Evolutionary conservation across 2,329 filamentous ascomycete species (phyloP).

Genomic region (Arthrinium phaeospermum): DNA sequence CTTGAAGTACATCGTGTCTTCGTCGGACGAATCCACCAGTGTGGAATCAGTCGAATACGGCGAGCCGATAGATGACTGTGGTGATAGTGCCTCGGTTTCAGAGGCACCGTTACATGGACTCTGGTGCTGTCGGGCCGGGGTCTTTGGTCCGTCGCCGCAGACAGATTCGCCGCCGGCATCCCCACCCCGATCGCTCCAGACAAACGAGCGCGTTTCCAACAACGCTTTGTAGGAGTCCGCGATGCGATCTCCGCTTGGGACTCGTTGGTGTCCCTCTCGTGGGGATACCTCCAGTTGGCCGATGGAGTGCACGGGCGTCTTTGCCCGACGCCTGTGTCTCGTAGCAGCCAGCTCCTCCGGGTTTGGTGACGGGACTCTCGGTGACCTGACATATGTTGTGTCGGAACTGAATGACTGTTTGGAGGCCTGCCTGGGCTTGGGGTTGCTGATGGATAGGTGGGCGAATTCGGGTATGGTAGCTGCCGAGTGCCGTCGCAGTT

Average conservation of each 20-base stretch:
- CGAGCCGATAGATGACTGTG: slow-evolving; percentile 32
- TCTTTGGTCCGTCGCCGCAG: slow-evolving; percentile 20
- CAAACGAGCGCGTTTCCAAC: slow-evolving; percentile 47
- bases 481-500: slow-evolving; percentile 25
- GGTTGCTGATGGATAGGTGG: slow-evolving; percentile 42
- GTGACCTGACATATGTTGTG: background rate
- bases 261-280: slow-evolving; percentile 30
- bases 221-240: slow-evolving; percentile 58
- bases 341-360: background rate
- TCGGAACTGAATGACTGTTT: background rate
- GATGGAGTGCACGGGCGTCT: slow-evolving; percentile 56
- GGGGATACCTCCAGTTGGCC: slow-evolving; percentile 52
- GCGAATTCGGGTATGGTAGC: slow-evolving; percentile 35
- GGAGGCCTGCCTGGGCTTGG: slow-evolving; percentile 24
- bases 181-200: slow-evolving; percentile 33
- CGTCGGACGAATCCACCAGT: slow-evolving; percentile 48
- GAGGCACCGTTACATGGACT: background rate
- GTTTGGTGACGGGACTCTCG: background rate
- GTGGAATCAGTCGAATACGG: slow-evolving; percentile 52
- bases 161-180: background rate
- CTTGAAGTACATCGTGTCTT: slow-evolving; percentile 54
- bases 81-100: background rate
- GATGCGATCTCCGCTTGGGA: slow-evolving; percentile 52
- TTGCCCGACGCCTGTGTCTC: slow-evolving; percentile 51
- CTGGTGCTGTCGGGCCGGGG: slow-evolving; percentile 32